Percentiles rank a stretch among this genome's conserved stretches.
These are phyloP conservation scores for Apiospora rasikravindrae DNA, from an alignment of 2,329 filamentous ascomycete genomes.

Conservation along the genomic window DNA sequence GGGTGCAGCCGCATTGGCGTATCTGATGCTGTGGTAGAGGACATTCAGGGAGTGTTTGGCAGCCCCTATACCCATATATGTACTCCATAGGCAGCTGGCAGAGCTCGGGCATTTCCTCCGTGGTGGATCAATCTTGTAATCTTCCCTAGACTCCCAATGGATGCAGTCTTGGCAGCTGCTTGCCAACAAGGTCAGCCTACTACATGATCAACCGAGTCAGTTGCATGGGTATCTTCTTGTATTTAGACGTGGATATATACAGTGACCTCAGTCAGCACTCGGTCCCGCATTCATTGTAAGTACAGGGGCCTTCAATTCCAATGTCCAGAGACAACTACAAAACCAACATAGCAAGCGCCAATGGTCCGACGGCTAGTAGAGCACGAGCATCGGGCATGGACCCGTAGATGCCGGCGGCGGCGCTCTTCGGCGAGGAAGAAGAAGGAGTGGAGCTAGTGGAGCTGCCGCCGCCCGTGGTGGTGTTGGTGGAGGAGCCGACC, in stretches of 20 bases:
- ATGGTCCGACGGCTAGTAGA: neutral
- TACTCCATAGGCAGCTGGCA: too few species aligned
- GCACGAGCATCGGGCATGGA: neutral
- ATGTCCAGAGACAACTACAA: neutral
- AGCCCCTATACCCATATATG: too few species aligned
- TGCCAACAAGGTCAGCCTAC: too few species aligned
- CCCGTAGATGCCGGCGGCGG: neutral
- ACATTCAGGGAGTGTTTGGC: too few species aligned
- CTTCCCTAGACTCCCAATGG: too few species aligned
- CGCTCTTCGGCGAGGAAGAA: neutral
- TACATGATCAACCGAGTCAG: neutral
- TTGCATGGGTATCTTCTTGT: neutral
- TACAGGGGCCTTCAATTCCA: neutral
- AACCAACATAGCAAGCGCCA: neutral
- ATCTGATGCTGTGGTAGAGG: neutral
- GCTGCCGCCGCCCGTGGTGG: neutral
- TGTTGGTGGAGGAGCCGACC: neutral
- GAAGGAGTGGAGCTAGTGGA: neutral
- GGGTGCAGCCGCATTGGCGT: neutral
- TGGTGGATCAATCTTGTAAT: too few species aligned
- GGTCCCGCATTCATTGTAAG: neutral
- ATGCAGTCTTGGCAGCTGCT: neutral
- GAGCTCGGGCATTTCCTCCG: too few species aligned
- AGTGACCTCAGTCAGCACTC: neutral
- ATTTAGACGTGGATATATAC: neutral